Evolutionary conservation across 257 asterid species (phyloP).

Genomic region (Penstemon eatonii): DNA sequence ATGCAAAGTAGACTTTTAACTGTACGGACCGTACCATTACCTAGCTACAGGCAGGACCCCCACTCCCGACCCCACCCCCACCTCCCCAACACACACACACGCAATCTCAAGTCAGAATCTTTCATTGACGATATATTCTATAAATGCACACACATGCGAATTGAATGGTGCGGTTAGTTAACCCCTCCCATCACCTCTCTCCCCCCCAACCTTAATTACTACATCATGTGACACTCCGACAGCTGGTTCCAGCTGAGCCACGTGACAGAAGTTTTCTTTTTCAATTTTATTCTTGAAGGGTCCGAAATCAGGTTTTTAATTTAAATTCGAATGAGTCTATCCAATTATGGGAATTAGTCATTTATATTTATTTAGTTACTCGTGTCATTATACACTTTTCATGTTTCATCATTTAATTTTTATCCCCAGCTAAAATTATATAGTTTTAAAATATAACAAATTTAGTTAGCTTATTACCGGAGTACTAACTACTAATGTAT

Average conservation of each 20-base stretch:
- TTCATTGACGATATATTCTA: not conserved
- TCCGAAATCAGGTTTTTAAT: too few relatives aligned
- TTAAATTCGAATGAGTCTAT: too few relatives aligned
- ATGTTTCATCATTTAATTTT: too few relatives aligned
- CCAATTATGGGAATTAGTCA: too few relatives aligned
- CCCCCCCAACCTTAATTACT: constrained; percentile 11
- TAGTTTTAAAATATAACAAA: too few relatives aligned
- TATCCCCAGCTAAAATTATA: too few relatives aligned
- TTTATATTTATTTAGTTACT: too few relatives aligned
- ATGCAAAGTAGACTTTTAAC: constrained; percentile 9
- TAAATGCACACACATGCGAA: constrained; percentile 13
- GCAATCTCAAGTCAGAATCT: too few relatives aligned
- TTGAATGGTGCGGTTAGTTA: constrained; percentile 34
- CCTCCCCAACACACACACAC: not conserved
- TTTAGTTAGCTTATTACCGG: too few relatives aligned
- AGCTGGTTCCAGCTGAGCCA: constrained; percentile 42
- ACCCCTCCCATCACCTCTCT: constrained; percentile 15
- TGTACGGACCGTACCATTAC: constrained; percentile 45
- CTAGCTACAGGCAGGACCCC: constrained; percentile 18
- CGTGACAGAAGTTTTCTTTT: constrained; percentile 30
- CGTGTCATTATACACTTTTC: too few relatives aligned
- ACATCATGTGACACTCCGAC: constrained; percentile 17
- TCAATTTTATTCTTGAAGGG: not conserved
- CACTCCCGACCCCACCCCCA: constrained; percentile 1
- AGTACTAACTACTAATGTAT: too few relatives aligned